These are phyloP conservation scores for Aphanomyces euteiches DNA, from an alignment of 352 stramenopile genomes.

Conservation along the genomic window DNA sequence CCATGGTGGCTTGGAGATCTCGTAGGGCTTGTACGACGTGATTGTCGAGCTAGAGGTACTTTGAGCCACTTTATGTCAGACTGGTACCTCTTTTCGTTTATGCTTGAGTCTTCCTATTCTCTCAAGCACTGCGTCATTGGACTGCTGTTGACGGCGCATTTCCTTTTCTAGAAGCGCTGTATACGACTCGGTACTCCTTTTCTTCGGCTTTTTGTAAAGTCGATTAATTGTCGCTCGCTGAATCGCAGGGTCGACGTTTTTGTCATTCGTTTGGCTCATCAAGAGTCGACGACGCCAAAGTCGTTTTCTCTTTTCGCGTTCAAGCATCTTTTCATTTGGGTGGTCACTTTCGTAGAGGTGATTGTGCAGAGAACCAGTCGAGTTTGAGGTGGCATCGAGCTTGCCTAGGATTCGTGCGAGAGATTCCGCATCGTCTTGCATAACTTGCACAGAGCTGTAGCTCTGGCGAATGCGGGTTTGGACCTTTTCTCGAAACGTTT, in stretches of 20 bases:
- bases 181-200: not conserved
- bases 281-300: not conserved
- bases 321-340: too few species aligned
- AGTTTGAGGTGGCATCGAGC: not conserved
- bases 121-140: not conserved
- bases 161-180: not conserved
- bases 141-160: not conserved
- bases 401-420: not conserved
- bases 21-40: constrained; percentile 13
- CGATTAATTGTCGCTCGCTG: too few species aligned
- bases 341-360: too few species aligned
- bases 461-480: constrained; percentile 11
- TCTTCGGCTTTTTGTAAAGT: not conserved
- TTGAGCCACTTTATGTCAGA: not conserved
- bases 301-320: constrained; percentile 10
- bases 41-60: constrained; percentile 14
- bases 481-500: constrained; percentile 27
- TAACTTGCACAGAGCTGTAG: not conserved
- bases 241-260: not conserved
- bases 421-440: constrained; percentile 5
- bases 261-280: not conserved
- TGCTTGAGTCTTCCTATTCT: not conserved
- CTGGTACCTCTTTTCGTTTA: not conserved
- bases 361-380: too few species aligned
- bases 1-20: not conserved